Evolutionary conservation across 805 yeast species (phyloP), one percentile per base, ranked within the genome.

Genomic region (Candida cerambycidarum): DNA sequence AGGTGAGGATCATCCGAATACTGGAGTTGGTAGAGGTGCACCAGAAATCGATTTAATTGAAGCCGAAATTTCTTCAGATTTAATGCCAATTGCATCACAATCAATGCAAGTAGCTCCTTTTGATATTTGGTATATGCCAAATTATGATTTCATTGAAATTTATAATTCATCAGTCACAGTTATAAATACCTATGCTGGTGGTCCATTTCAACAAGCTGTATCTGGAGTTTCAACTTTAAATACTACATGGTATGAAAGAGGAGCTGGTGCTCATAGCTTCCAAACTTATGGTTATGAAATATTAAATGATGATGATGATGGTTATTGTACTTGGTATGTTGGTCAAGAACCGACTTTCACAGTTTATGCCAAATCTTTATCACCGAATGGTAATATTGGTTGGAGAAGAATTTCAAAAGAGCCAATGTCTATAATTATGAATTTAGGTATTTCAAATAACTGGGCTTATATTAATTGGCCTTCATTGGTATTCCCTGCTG

Each of bases 391-490:
- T 52, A 92, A 92, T 62, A 68, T 92, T 51, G 93, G 80, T 31
- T 80, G 85, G 84, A 80, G 98, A 63, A 65, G 78, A 50, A 77
- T 92, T 21, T 74, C 93, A 16, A 83, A 85, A 60, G 99, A 92
- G 59, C 98, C 98, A 50, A 89, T 92, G 97, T 76, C 95, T 2
- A 76, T 92, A 47, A 67, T 92, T 51, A 57, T 92, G 73, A 92
- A 92, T 62, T 66, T 92, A 67, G 99, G 96, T 73, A 69, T 92
- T 41, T 90, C 97, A 12, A 85, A 83, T 56, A 85, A 81, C 46
- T 92, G 98, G 98, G 87, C 93, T 6, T 88, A 86, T 62, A 92
- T 92, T 48, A 92, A 89, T 66, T 92, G 97, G 97, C 79, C 81
- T 33, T 70, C 81, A 4, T 69, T 89, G 45, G 65, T 66, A 35